phyloP scores from a whole-genome alignment of 805 yeast species.

The Ogataea parapolymorpha region DNA sequence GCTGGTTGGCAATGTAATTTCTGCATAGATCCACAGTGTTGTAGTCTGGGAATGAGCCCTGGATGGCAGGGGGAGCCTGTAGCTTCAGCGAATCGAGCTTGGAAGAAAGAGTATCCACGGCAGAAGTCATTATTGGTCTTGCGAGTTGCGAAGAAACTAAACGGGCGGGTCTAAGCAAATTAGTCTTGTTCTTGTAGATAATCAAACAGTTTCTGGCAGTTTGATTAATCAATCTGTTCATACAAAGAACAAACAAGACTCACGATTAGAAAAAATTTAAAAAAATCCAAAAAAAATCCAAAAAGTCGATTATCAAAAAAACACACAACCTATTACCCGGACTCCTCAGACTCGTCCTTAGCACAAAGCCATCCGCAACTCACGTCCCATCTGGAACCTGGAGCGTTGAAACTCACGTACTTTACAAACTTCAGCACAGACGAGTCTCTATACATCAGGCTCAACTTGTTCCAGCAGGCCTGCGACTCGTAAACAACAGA shows the following conservation, averaged over 20 bases:
- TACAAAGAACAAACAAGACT: constrained; percentile 6
- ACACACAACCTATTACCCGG: constrained; percentile 13
- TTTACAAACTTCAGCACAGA: constrained; percentile 88
- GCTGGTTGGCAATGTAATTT: constrained; percentile 80
- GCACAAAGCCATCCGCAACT: constrained; percentile 74
- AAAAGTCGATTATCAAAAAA: no score
- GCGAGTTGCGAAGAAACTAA: constrained; percentile 10
- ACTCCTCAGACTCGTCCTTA: constrained; percentile 42
- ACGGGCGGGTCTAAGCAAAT: not conserved
- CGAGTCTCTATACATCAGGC: constrained; percentile 76
- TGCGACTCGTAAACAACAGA: constrained; percentile 75
- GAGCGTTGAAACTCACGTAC: constrained; percentile 83
- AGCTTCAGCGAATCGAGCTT: constrained; percentile 27
- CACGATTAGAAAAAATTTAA: not conserved
- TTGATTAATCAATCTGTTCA: constrained; percentile 7
- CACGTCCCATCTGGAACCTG: constrained; percentile 92
- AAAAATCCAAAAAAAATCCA: not conserved
- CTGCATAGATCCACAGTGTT: constrained; percentile 87
- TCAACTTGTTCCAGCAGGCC: constrained; percentile 80
- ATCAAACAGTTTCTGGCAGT: constrained; percentile 5
- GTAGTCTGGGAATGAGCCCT: constrained; percentile 68
- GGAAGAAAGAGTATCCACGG: constrained; percentile 24
- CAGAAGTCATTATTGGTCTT: constrained; percentile 23
- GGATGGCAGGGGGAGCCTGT: constrained; percentile 40
- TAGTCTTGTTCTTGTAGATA: not conserved